Conservation (phyloP, 2,329 filamentous ascomycete species). For the Monilinia vaccinii-corymbosi region DNA sequence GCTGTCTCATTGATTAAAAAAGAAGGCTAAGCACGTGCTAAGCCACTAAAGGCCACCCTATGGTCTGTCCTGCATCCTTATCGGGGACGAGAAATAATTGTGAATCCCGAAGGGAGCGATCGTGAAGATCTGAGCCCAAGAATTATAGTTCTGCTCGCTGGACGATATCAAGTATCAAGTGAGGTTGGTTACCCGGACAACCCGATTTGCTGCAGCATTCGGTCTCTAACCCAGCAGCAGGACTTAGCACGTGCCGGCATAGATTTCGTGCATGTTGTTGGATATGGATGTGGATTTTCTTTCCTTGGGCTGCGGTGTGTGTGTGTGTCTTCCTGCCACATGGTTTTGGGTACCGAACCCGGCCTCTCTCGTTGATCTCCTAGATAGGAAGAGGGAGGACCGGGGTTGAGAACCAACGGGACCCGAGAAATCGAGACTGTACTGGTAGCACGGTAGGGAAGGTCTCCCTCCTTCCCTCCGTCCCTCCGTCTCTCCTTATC, state of each 20-base stretch:
- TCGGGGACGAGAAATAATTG: neutral
- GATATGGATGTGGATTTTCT: no score
- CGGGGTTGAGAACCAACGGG: neutral
- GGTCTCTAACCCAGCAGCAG: no score
- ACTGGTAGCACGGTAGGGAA: no score
- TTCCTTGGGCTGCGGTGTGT: no score
- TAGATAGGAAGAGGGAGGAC: slow-evolving; percentile 2
- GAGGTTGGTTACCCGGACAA: no score
- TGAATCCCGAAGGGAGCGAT: neutral
- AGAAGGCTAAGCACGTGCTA: neutral
- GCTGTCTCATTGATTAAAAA: neutral
- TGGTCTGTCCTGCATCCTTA: slow-evolving; percentile 1
- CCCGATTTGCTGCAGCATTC: no score
- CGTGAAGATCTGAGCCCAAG: neutral
- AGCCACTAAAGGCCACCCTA: neutral
- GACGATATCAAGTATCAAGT: neutral
- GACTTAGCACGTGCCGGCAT: no score
- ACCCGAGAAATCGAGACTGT: neutral
- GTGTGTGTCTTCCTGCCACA: neutral
- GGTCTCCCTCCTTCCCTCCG: no score
- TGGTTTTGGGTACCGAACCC: neutral
- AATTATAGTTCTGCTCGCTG: no score
- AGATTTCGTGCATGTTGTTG: no score
- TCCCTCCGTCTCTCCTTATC: no score
- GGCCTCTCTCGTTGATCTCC: slow-evolving; percentile 6